Evolutionary conservation across 441 rosid species (phyloP), one percentile per base, ranked within the genome.

Genomic region (Adansonia grandidieri): DNA sequence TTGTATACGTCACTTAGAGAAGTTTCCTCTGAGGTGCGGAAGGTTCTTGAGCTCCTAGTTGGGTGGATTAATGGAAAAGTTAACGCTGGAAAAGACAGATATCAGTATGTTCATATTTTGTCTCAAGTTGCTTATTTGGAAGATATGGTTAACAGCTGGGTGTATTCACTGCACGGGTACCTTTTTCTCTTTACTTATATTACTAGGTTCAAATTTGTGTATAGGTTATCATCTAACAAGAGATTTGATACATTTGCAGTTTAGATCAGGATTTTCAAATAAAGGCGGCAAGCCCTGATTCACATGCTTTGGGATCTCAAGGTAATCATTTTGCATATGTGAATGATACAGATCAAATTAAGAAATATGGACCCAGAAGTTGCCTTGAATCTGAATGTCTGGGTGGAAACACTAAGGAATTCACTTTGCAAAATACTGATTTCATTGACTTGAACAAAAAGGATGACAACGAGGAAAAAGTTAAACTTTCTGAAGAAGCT

Each of bases 111-210:
- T 74, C 92, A 92, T 74, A 87, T 96, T 75, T 84, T 96, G 70
- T 96, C 98, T 17, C 98, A 94, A 89, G 98, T 94, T 82, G 98
- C 99, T 51, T 92, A 89, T 85, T 81, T 96, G 79, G 99, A 94
- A 76, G 99, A 96, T 86, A 79, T 94, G 88, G 97, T 96, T 64
- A 93, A 89, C 80, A 88, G 88, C 88, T 96, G 98, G 99, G 97
- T 86, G 22, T 88, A 90, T 89, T 83, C 93, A 44, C 85, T 96
- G 85, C 94, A 89, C 79, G 91, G 99, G 98, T 96, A 90, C 60
- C 74, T 37, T 53, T 72, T 57, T 22, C 17, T 78, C 62, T 17
- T 76, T 28, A 17, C 78, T 71, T 65, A 5, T 77, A 70, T 75
- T n/a, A 77, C 22, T 73, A 42, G 51, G 62, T 77, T 77, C 19